phyloP scores from a whole-genome alignment of 108 stramenopile species.

The Pelagomonas calceolata region DNA sequence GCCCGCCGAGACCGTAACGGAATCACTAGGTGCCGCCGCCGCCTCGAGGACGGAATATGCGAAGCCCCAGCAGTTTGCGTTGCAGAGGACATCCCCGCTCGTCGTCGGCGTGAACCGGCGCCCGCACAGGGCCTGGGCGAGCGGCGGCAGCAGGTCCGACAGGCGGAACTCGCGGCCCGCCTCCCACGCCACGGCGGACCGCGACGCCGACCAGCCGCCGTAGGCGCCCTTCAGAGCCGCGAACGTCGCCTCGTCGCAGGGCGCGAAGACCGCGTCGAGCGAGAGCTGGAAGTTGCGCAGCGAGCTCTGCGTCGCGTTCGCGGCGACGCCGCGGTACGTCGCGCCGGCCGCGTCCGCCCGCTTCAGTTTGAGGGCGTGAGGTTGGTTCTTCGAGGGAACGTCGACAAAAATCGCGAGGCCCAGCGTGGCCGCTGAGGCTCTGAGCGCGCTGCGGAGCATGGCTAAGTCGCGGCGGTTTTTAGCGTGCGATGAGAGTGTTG shows the following conservation, averaged over 20 bases:
- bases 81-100: constrained; percentile 12
- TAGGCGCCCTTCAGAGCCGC: constrained; percentile 10
- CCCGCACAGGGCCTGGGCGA: constrained; percentile 26
- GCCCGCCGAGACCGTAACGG: constrained; percentile 26
- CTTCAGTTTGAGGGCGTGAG: too few relatives aligned
- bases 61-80: constrained; percentile 28
- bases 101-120: constrained; percentile 15
- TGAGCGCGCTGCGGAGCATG: too few relatives aligned
- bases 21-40: constrained; percentile 19
- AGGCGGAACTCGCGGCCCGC: constrained; percentile 5
- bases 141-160: constrained; percentile 28
- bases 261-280: constrained; percentile 16
- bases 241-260: constrained; percentile 15
- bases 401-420: too few relatives aligned
- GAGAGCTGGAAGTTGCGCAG: constrained; percentile 22
- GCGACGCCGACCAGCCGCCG: constrained; percentile 28
- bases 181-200: constrained; percentile 16
- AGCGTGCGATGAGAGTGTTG: too few relatives aligned
- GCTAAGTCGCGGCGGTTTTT: too few relatives aligned
- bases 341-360: too few relatives aligned
- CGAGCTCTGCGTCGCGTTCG: too few relatives aligned
- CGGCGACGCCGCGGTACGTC: too few relatives aligned
- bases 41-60: constrained; percentile 27
- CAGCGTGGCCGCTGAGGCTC: too few relatives aligned
- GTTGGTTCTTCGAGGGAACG: too few relatives aligned